These are phyloP conservation scores for Suillus decipiens DNA, from an alignment of 768 basidiomycete species.

Conservation along the genomic window DNA sequence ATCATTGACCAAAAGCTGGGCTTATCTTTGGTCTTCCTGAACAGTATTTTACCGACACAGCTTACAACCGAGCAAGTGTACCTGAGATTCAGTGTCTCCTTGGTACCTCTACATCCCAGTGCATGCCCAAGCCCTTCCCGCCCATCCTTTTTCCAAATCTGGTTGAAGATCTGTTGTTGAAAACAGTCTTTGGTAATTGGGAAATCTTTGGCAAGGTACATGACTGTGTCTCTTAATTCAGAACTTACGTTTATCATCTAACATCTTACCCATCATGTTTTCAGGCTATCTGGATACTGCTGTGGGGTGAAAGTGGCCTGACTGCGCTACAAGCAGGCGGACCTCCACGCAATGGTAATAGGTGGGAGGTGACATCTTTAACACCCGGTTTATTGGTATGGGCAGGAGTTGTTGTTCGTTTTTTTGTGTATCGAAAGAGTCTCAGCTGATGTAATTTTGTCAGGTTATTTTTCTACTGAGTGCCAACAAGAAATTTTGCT, in stretches of 20 bases:
- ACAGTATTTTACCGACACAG: slow-evolving; percentile 2
- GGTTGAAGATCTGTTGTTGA: not conserved
- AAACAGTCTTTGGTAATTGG: slow-evolving; percentile 8
- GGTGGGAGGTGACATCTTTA: slow-evolving; percentile 1
- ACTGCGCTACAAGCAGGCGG: not conserved
- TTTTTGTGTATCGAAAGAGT: not conserved
- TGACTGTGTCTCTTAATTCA: not conserved
- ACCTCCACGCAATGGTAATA: not conserved
- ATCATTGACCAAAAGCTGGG: too few relatives aligned
- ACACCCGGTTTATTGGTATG: slow-evolving; percentile 7
- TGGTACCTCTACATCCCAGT: not conserved
- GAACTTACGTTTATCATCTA: not conserved
- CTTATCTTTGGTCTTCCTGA: slow-evolving; percentile 5
- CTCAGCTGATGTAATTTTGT: not conserved
- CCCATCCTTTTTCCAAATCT: slow-evolving; percentile 5
- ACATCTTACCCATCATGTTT: not conserved
- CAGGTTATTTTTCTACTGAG: slow-evolving; percentile 6
- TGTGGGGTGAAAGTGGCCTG: not conserved
- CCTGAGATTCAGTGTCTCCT: slow-evolving; percentile 3
- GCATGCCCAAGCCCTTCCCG: not conserved
- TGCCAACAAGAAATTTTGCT: slow-evolving; percentile 1
- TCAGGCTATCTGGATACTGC: not conserved
- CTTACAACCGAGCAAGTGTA: not conserved
- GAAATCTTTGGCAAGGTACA: slow-evolving; percentile 4
- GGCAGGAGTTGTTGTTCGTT: not conserved